Conservation (phyloP, 208 protist genomes). For the Trypanosomatidae sp. region DNA sequence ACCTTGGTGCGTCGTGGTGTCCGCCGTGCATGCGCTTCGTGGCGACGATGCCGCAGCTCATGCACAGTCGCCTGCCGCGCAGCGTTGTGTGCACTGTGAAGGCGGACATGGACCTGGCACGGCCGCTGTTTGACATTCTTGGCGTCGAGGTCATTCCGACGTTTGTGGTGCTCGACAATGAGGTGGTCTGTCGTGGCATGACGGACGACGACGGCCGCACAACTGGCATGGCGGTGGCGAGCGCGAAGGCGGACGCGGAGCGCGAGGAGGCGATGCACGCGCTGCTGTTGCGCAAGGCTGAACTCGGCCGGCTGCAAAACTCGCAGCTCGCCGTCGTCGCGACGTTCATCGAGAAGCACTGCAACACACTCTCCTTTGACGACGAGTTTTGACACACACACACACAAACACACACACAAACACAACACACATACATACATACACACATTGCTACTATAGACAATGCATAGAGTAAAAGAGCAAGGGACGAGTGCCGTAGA, state of each 20-base stretch:
- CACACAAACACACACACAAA: background rate
- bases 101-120: constrained; percentile 71
- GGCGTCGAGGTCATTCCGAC: constrained; percentile 63
- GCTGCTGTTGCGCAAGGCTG: constrained; percentile 19
- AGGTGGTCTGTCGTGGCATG: constrained; percentile 14
- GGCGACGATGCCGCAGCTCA: constrained; percentile 28
- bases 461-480: background rate
- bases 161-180: constrained; percentile 68
- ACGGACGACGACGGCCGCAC: constrained; percentile 8
- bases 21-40: constrained; percentile 76
- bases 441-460: background rate
- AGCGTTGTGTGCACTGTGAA: constrained; percentile 37
- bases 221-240: constrained; percentile 2
- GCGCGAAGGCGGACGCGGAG: constrained; percentile 1
- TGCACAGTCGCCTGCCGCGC: constrained; percentile 18
- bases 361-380: constrained; percentile 39
- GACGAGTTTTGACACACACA: constrained; percentile 47
- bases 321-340: constrained; percentile 35
- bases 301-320: constrained; percentile 57
- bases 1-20: constrained; percentile 76
- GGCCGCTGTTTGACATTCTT: constrained; percentile 55
- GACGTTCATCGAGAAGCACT: constrained; percentile 58
- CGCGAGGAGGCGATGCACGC: constrained; percentile 3
- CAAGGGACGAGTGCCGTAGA: background rate
- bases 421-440: background rate